A percentile compares a stretch with the other conserved stretches of the same genome.
phyloP scores from a whole-genome alignment of 805 yeast genomes.

The Barnettozyma salicaria region DNA sequence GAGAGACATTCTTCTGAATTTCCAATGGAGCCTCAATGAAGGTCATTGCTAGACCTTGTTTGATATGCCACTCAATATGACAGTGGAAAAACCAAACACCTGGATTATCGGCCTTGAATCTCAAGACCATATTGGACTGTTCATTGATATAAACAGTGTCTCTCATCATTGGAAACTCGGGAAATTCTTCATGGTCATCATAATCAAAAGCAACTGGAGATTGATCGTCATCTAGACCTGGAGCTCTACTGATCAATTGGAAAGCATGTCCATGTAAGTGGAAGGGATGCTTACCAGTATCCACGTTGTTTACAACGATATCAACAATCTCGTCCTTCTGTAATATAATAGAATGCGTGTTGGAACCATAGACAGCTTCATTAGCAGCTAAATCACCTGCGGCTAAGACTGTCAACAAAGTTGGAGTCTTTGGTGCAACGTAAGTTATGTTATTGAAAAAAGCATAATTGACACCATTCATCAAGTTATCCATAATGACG shows the following conservation, averaged over 20 bases:
- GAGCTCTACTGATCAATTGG: conserved; percentile 53
- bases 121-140: conserved; percentile 75
- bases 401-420: conserved; percentile 69
- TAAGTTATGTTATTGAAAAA: conserved; percentile 86
- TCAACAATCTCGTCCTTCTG: conserved; percentile 46
- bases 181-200: conserved; percentile 43
- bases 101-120: conserved; percentile 91
- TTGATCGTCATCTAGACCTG: conserved; percentile 40
- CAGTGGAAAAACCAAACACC: conserved; percentile 99
- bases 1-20: conserved; percentile 47
- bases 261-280: conserved; percentile 72
- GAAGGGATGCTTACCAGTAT: conserved; percentile 76
- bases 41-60: conserved; percentile 82
- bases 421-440: conserved; percentile 78
- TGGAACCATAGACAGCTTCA: conserved; percentile 57
- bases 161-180: conserved; percentile 76
- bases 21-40: conserved; percentile 79
- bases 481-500: conserved; percentile 79
- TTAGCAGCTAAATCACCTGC: conserved; percentile 57
- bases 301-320: conserved; percentile 70
- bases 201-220: conserved; percentile 52
- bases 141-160: conserved; percentile 78
- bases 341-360: conserved; percentile 21
- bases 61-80: conserved; percentile 97
- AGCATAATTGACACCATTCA: conserved; percentile 90